Evolutionary conservation across 2,329 filamentous ascomycete species (phyloP), one percentile per base, ranked within the genome.

Genomic region (Trichoderma pleuroti): DNA sequence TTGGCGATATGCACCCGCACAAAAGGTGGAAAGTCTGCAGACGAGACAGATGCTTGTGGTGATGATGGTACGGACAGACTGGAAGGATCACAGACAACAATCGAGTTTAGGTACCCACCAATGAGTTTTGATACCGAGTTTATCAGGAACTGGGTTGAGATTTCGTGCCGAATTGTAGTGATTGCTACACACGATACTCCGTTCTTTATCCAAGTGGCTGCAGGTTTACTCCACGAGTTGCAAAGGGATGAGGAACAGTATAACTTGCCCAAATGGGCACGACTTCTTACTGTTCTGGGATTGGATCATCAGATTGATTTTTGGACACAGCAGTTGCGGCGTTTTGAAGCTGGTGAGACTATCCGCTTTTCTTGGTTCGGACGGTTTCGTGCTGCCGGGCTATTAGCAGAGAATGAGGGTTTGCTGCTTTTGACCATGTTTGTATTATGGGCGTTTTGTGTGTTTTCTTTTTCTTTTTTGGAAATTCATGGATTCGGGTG

Each of bases 81-180:
- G 3, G 36, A 68, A 24, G 16, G 14, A 46, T 68, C 71, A 2
- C 70, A 70, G 5, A 71, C 73, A 6, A 78, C 77, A 0, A 36
- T 76, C 3, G 76, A 76, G 60, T 77, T 78, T 34, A 71, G 74
- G 0, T 75, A 78, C 8, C 68, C 75, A 1, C 76, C 76, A n/a
- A 75, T 75, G 74, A 76, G 72, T 12, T 78, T 78, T 49, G 73
- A 77, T 28, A 63, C 69, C 4, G 59, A 18, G 9, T 72, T 76
- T 9, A 52, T 78, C 2, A 66, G 67, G 1, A 74, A 73, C 46
- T 78, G 77, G 77, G 60, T 60, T 0, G 73, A 76, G 14, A 30
- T 78, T 10, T 62, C 73, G 1, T 59, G 70, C 2, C 63, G 67
- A 1, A 69, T 77, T 12, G 71, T 73, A 0, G 36, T 72, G 3